These are phyloP conservation scores for Nakazawaea anatomiae DNA, from an alignment of 805 yeast genomes.

Conservation along the genomic window DNA sequence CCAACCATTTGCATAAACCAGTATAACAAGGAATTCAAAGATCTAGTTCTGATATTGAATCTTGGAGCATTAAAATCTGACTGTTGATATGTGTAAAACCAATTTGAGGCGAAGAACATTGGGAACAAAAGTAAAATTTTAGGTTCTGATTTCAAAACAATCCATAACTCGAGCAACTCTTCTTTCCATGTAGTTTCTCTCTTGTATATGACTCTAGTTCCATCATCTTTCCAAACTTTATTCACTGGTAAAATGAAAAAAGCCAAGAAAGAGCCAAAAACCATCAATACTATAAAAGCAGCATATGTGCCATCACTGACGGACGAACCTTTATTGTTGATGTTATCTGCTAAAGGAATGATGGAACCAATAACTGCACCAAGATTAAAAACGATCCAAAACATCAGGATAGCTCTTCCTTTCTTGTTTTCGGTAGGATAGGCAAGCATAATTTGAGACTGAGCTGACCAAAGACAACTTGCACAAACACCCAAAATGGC, in stretches of 20 bases:
- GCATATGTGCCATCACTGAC: conserved; percentile 45
- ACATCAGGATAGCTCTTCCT: conserved; percentile 47
- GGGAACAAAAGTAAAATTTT: conserved; percentile 48
- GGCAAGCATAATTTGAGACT: conserved; percentile 51
- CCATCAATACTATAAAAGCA: conserved; percentile 49
- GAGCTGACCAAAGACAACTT: conserved; percentile 53
- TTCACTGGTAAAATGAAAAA: conserved; percentile 39
- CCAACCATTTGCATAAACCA: conserved; percentile 60
- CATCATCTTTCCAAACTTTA: conserved; percentile 44
- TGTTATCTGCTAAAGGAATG: conserved; percentile 50
- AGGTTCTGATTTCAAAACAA: conserved; percentile 33
- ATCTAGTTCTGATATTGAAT: conserved; percentile 54
- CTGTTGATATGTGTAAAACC: conserved; percentile 63
- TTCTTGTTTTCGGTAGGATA: conserved; percentile 49
- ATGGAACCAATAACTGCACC: conserved; percentile 58
- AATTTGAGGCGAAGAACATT: conserved; percentile 57
- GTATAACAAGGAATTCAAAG: conserved; percentile 54
- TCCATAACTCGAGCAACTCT: conserved; percentile 36
- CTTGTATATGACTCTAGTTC: conserved; percentile 38
- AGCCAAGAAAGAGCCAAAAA: conserved; percentile 39
- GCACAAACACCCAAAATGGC: conserved; percentile 55
- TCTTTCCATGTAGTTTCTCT: conserved; percentile 39
- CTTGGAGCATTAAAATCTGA: conserved; percentile 50
- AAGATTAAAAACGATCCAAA: conserved; percentile 56
- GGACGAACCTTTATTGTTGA: conserved; percentile 30